These are phyloP conservation scores for Asparagopsis taxiformis DNA, from an alignment of 31 red algal genomes.

Conservation along the genomic window DNA sequence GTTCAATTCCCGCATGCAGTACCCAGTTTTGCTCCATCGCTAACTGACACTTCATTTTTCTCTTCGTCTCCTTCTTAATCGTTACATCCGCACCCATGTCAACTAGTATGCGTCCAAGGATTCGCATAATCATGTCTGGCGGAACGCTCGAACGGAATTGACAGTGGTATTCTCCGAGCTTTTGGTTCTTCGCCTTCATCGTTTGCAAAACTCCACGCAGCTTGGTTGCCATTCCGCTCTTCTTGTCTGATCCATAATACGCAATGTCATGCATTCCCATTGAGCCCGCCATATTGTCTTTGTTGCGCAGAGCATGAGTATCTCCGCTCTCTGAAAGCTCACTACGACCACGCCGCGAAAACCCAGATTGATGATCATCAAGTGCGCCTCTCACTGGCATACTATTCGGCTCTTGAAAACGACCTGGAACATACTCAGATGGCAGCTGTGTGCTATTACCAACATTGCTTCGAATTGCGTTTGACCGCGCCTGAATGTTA, in stretches of 20 bases:
- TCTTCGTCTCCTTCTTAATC: slow-evolving; percentile 61
- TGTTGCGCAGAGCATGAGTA: too few relatives aligned
- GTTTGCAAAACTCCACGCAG: slow-evolving; percentile 45
- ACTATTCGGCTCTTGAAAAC: slow-evolving; percentile 34
- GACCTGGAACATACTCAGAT: slow-evolving; percentile 50
- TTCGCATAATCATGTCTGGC: slow-evolving; percentile 37
- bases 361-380: background rate
- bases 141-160: slow-evolving; percentile 45
- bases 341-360: slow-evolving; percentile 4
- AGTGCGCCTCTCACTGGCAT: background rate
- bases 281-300: slow-evolving; percentile 57
- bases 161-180: slow-evolving; percentile 41
- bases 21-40: slow-evolving; percentile 10
- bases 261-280: slow-evolving; percentile 78
- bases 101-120: slow-evolving; percentile 37
- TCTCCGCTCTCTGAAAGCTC: too few relatives aligned
- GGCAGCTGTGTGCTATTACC: slow-evolving; percentile 28
- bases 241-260: slow-evolving; percentile 57
- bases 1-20: slow-evolving; percentile 60
- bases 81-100: slow-evolving; percentile 66
- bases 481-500: slow-evolving; percentile 5
- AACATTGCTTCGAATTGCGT: slow-evolving; percentile 17
- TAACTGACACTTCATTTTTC: slow-evolving; percentile 63
- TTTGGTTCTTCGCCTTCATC: slow-evolving; percentile 77
- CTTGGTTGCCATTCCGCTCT: slow-evolving; percentile 56